Evolutionary conservation across 768 basidiomycete species (phyloP), one percentile per base, ranked within the genome.

Genomic region (Suillus subalutaceus): DNA sequence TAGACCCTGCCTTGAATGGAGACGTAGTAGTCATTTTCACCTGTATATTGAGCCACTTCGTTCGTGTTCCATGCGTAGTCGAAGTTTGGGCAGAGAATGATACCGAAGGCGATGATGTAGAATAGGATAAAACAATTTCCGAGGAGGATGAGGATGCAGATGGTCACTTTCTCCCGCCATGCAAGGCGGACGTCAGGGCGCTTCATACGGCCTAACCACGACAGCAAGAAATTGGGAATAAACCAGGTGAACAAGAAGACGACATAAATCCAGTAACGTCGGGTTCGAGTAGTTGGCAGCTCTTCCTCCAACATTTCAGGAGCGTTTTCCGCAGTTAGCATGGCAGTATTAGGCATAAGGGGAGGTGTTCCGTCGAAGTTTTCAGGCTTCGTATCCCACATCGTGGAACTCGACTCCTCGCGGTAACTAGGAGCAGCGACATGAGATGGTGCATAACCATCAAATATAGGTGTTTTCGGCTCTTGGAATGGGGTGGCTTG

Each of bases 91-190:
- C 89, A 90, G 48, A 90, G 82, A 43, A 90, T 77, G 30, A 76
- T 66, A 43, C 88, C 89, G 71, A 90, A 89, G 52, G 81, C 80
- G 70, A 90, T 81, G 80, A 90, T 88, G 73, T 88, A 89, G 79
- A 90, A 90, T 69, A 90, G 73, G 66, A 90, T 80, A 59, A 84
- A 57, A 20, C 73, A 81, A 71, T 90, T 90, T 63, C 82, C 72
- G 41, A 84, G 64, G 65, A 85, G 68, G 73, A 90, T 88, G 73
- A 90, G 81, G 67, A 77, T 69, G 76, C 85, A 89, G 69, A 90
- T 90, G 7, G 89, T 84, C 62, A 89, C 70, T 75, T 90, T 90
- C 72, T 90, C 89, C 50, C 88, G 80, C 89, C 89, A 90, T 0
- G 89, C 89, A 53, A 90, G 82, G 60, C 86, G 84, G 56, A 90